Percentiles rank a stretch among this genome's conserved stretches.
Evolutionary conservation across 257 asterid species (phyloP).

Genomic region (Petunia axillaris): DNA sequence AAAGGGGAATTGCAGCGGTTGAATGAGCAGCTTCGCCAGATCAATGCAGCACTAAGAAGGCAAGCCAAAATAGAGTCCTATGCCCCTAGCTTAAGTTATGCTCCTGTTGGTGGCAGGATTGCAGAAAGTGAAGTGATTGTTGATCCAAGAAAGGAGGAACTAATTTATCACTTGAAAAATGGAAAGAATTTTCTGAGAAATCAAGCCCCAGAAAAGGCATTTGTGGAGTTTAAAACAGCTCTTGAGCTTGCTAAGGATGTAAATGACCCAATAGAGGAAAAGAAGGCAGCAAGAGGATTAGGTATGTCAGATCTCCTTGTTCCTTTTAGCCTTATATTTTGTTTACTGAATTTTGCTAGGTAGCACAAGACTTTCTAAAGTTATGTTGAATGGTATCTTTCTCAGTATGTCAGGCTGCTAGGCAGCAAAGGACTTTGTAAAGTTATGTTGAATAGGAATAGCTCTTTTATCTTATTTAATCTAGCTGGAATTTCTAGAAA

Average conservation of each 20-base stretch:
- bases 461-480: not conserved
- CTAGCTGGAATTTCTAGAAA: not conserved
- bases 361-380: no score
- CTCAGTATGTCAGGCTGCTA: not conserved
- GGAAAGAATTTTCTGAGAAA: slow-evolving; percentile 85
- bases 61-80: slow-evolving; percentile 98
- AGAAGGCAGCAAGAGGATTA: slow-evolving; percentile 98
- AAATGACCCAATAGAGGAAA: slow-evolving; percentile 82
- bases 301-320: slow-evolving; percentile 43
- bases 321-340: no score
- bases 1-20: slow-evolving; percentile 79
- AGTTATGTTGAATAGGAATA: not conserved
- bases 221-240: slow-evolving; percentile 77
- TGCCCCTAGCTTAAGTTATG: slow-evolving; percentile 94
- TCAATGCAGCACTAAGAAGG: slow-evolving; percentile 86
- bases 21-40: slow-evolving; percentile 95
- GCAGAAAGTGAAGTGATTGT: slow-evolving; percentile 82
- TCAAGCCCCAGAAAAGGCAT: slow-evolving; percentile 85
- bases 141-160: slow-evolving; percentile 80
- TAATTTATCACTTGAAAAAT: slow-evolving; percentile 69
- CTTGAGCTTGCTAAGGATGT: slow-evolving; percentile 83
- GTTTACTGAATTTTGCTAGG: no score
- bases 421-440: not conserved
- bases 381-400: no score
- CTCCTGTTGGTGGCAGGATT: slow-evolving; percentile 78